Conservation (phyloP, 164 flowering plant species). For the Vitis rotundifolia region DNA sequence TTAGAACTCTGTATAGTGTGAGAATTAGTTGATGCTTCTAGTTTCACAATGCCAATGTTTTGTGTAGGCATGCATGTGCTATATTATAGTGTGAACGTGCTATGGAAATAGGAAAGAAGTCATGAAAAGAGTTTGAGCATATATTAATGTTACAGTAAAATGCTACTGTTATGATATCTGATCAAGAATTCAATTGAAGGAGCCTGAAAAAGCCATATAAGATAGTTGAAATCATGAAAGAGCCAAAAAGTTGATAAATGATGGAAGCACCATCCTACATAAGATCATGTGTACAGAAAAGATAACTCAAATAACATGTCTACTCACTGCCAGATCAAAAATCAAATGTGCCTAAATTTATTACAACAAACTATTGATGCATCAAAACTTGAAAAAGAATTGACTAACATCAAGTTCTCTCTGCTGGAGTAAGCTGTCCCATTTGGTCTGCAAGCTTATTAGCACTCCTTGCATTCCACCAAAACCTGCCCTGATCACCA, state of each 20-base stretch:
- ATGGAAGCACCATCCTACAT: neutral
- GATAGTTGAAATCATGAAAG: neutral
- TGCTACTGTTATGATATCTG: too few relatives aligned
- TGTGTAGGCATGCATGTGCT: too few relatives aligned
- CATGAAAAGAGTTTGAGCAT: too few relatives aligned
- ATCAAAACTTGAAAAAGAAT: constrained; percentile 9
- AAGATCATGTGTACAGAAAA: neutral
- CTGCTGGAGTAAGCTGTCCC: constrained; percentile 46
- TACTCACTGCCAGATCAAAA: constrained; percentile 8
- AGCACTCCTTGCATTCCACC: constrained; percentile 49
- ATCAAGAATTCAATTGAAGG: too few relatives aligned
- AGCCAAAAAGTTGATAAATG: neutral
- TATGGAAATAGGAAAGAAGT: neutral
- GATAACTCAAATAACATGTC: neutral
- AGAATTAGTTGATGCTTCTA: too few relatives aligned
- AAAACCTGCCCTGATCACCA: constrained; percentile 32
- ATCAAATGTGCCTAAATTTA: constrained; percentile 15
- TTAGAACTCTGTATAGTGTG: too few relatives aligned
- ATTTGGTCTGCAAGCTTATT: constrained; percentile 50
- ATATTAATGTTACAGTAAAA: too few relatives aligned
- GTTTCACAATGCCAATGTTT: too few relatives aligned
- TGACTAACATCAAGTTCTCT: constrained; percentile 25
- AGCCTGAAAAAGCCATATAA: too few relatives aligned
- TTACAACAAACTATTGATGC: constrained; percentile 11
- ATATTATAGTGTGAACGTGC: too few relatives aligned